Evolutionary conservation across 2,329 filamentous ascomycete genomes (phyloP), one percentile per base, ranked within the genome.

Genomic region (Ophiosphaerella herpotricha): DNA sequence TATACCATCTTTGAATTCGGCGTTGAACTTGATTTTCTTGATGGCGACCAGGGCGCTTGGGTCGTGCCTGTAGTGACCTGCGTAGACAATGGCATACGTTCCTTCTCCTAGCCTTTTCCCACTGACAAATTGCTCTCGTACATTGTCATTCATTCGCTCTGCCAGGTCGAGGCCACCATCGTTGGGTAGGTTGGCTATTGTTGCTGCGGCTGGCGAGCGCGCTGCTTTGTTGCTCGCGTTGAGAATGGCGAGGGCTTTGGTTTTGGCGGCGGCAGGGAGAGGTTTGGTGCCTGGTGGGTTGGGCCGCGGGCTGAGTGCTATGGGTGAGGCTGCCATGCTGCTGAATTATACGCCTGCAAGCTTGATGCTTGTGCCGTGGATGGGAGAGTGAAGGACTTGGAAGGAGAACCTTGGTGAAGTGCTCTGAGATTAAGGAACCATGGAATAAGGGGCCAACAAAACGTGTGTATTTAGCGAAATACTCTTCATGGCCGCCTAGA

Each of bases 1-100:
- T 74, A 99, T 89, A 58, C 94, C 94, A 73, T 97, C 91, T 52
- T 85, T 87, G 77, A 90, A 95, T 69, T 93, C 89, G 53, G 88
- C 87, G 63, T 91, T 88, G 50, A 91, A 80, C 72, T 94, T 94
- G 78, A 94, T 94, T 77, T 93, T 94, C 74, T 95, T 95, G 79
- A 95, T 93, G 64, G 94, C 94, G 56, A 99, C 90, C 46, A 89
- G 83, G 36, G 85, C 82, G 31, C 81, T 81, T 5, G 91, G 88
- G 63, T 94, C 85, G 51, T 77, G 71, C 55, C 86, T 84, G 39
- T 94, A 82, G 74, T 93, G 89, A 44, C 92, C 94, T 45, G 92
- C 85, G 78, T 91, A 97, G 67, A 99, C 94, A 66, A 95, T 87
- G 71, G 94, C 94, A 73, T 99, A 99, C 57, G 94, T 97, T 78